phyloP scores from a whole-genome alignment of 352 stramenopile genomes.

The Phytophthora pluvialis region DNA sequence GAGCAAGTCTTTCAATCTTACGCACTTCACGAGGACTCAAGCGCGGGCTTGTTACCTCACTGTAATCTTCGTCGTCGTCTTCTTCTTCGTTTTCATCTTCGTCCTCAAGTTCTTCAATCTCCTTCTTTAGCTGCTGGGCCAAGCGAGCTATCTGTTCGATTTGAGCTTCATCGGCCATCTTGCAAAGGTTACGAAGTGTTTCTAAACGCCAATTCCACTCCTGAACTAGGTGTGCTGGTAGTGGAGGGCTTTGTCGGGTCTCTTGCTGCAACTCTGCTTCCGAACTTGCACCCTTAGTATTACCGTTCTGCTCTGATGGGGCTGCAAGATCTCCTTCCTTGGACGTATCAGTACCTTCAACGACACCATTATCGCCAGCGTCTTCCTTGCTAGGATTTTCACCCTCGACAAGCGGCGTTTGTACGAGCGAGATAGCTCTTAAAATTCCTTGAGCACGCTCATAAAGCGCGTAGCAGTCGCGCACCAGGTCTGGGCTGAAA shows the following conservation, averaged over 20 bases:
- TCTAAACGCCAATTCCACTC: conserved; percentile 48
- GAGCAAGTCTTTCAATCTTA: conserved; percentile 26
- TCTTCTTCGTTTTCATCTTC: conserved; percentile 39
- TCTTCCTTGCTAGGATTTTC: conserved; percentile 10
- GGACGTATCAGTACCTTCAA: neutral
- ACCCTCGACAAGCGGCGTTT: neutral
- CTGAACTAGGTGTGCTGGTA: neutral
- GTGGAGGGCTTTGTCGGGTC: neutral
- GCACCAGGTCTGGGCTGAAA: conserved; percentile 39
- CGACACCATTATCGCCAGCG: neutral
- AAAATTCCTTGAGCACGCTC: conserved; percentile 30
- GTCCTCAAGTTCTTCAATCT: conserved; percentile 35
- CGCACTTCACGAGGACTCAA: conserved; percentile 20
- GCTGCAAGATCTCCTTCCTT: neutral
- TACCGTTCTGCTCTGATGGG: conserved; percentile 9
- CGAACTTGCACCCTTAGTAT: neutral
- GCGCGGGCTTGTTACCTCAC: neutral
- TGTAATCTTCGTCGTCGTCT: conserved; percentile 30
- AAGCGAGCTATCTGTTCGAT: conserved; percentile 24
- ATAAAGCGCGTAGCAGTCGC: conserved; percentile 35
- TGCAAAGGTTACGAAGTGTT: conserved; percentile 34
- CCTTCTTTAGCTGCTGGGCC: conserved; percentile 22
- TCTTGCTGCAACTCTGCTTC: conserved; percentile 6
- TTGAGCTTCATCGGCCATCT: conserved; percentile 37
- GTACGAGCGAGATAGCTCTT: conserved; percentile 3